Percentiles rank a stretch among this genome's conserved stretches.
phyloP scores from a whole-genome alignment of 2,329 filamentous ascomycete species.

The Venturia pyrina region DNA sequence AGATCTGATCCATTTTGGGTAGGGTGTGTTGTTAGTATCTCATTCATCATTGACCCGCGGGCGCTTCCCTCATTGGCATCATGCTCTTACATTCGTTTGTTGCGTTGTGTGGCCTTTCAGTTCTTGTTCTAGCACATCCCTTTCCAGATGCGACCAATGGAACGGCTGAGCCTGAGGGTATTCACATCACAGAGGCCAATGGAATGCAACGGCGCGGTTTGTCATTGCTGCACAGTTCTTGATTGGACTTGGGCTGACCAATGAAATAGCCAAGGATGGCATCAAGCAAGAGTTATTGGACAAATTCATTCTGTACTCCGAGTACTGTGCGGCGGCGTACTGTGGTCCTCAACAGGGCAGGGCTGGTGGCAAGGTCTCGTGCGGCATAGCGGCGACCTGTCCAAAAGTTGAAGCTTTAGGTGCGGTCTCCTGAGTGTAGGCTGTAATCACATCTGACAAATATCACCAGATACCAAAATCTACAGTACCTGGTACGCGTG shows the following conservation, averaged over 20 bases:
- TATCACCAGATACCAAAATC: not conserved
- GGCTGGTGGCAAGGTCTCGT: not conserved
- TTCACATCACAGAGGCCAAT: not conserved
- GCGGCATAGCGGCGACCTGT: not conserved
- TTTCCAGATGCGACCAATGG: not conserved
- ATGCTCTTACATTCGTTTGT: not conserved
- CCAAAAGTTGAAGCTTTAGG: not conserved
- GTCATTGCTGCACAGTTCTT: not conserved
- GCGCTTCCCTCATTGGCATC: not conserved
- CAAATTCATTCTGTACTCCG: not conserved
- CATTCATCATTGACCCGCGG: not conserved
- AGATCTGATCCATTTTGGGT: not conserved
- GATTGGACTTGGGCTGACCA: not conserved
- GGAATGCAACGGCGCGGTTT: not conserved
- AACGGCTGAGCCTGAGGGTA: not conserved
- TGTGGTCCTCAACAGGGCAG: conserved; percentile 5
- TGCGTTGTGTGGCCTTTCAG: not conserved
- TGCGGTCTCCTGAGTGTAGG: not conserved
- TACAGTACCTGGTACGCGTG: conserved; percentile 8
- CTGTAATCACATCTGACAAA: not conserved
- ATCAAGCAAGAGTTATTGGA: not conserved
- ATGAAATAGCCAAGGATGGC: not conserved
- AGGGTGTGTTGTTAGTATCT: not conserved
- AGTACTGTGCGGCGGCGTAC: conserved; percentile 5
- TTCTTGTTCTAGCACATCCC: not conserved